Evolutionary conservation across 257 asterid species (phyloP).

Genomic region (Fraxinus quadrangulata): DNA sequence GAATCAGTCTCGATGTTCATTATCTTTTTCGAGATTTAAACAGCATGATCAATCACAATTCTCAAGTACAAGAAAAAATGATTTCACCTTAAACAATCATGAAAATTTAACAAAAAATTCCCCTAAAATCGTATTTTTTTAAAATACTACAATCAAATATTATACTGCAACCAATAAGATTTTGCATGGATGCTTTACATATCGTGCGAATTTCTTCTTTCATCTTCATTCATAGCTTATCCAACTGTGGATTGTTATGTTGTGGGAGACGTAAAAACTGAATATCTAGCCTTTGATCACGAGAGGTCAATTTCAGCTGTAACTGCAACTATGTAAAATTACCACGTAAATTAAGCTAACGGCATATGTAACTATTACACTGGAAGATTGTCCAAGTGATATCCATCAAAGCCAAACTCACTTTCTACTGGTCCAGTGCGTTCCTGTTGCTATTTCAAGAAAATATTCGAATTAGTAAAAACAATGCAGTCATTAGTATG

Average conservation of each 20-base stretch:
- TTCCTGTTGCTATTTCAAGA: slow-evolving; percentile 49
- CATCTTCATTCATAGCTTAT: no score
- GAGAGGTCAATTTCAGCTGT: slow-evolving; percentile 32
- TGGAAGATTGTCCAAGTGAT: slow-evolving; percentile 67
- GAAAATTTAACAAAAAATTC: no score
- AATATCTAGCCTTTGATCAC: slow-evolving; percentile 26
- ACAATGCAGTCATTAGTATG: not conserved
- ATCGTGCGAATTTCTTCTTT: no score
- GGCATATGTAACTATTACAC: slow-evolving; percentile 35
- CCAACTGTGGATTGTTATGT: no score
- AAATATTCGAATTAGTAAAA: not conserved
- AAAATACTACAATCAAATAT: no score
- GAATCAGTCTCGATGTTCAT: not conserved
- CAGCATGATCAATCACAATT: not conserved
- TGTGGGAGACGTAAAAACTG: no score
- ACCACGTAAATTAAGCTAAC: slow-evolving; percentile 25
- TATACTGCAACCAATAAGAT: no score
- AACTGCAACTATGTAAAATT: slow-evolving; percentile 42
- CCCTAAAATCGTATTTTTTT: no score
- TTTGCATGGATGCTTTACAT: no score
- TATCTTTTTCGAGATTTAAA: not conserved
- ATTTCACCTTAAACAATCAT: no score
- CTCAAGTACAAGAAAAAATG: not conserved
- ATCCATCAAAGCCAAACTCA: slow-evolving; percentile 69
- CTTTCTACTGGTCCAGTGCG: slow-evolving; percentile 56